A percentile compares a stretch with the other conserved stretches of the same genome.
Conservation (phyloP, 2,329 filamentous ascomycete genomes). For the Gaeumannomyces sp. region DNA sequence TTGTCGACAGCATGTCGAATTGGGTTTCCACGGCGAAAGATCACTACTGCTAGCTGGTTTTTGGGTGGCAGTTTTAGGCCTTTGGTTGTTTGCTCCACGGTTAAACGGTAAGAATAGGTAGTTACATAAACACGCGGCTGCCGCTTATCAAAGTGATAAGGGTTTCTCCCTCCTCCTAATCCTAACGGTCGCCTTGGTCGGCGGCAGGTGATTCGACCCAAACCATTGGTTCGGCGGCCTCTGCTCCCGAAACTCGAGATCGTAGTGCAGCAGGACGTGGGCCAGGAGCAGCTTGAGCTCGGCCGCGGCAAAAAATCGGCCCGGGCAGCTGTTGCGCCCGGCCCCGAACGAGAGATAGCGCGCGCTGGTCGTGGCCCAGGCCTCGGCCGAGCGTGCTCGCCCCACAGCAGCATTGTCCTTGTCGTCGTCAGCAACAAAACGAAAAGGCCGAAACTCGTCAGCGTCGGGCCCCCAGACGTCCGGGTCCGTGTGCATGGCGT, state of each 20-base stretch:
- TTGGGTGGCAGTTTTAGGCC: too few species aligned
- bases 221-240: conserved; percentile 4
- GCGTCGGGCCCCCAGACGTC: conserved; percentile 2
- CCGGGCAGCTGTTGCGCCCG: conserved; percentile 1
- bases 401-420: background rate
- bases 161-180: conserved; percentile 4
- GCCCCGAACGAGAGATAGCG: conserved; percentile 3
- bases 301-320: background rate
- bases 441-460: background rate
- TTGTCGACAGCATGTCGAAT: too few species aligned
- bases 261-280: background rate
- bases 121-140: too few species aligned
- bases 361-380: background rate
- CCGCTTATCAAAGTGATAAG: too few species aligned
- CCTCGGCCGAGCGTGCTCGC: background rate
- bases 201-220: conserved; percentile 5
- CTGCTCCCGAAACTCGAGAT: conserved; percentile 3
- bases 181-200: conserved; percentile 3
- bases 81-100: too few species aligned
- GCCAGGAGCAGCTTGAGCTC: background rate
- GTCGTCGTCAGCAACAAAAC: background rate
- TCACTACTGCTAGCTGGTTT: too few species aligned
- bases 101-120: too few species aligned
- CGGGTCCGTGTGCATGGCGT: conserved; percentile 2
- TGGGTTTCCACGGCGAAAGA: too few species aligned